Conservation (phyloP, 495 filamentous ascomycete genomes). For the Polyplosphaeria fusca region DNA sequence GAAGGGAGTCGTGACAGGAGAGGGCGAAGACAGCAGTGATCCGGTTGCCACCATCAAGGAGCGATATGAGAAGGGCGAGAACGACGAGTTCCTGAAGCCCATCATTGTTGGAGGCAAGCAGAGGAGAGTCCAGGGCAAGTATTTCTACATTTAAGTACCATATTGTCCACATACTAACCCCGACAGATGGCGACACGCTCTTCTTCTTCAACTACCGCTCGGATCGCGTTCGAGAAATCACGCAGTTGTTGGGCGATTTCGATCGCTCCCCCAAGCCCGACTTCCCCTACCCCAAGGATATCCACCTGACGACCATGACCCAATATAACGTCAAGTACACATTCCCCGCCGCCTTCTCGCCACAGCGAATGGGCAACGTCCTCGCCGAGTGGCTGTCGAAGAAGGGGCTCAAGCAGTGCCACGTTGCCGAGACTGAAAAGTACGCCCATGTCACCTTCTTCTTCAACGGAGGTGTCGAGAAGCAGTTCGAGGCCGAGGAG, state of each 20-base stretch:
- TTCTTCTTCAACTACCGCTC: slow-evolving; percentile 99
- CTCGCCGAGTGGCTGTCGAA: slow-evolving; percentile 92
- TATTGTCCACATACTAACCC: slow-evolving; percentile 16
- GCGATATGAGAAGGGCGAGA: slow-evolving; percentile 81
- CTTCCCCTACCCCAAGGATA: slow-evolving; percentile 91
- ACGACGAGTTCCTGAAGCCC: slow-evolving; percentile 96
- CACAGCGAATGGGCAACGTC: slow-evolving; percentile 94
- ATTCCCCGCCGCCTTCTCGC: slow-evolving; percentile 89
- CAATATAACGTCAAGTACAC: slow-evolving; percentile 96
- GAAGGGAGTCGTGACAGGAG: slow-evolving; percentile 78
- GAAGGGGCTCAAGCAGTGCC: slow-evolving; percentile 83
- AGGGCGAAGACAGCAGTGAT: slow-evolving; percentile 80
- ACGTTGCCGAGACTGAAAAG: slow-evolving; percentile 98
- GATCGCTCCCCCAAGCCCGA: slow-evolving; percentile 87
- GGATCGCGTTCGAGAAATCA: slow-evolving; percentile 94
- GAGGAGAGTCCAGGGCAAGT: slow-evolving; percentile 72
- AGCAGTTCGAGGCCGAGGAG: slow-evolving; percentile 86
- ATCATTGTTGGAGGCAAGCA: slow-evolving; percentile 90
- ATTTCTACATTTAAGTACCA: slow-evolving; percentile 7
- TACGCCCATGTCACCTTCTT: slow-evolving; percentile 99
- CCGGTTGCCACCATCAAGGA: slow-evolving; percentile 82
- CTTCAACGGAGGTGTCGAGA: slow-evolving; percentile 98
- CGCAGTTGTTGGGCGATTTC: slow-evolving; percentile 85
- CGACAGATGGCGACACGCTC: slow-evolving; percentile 78
- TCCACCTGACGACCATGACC: slow-evolving; percentile 94